phyloP scores from a whole-genome alignment of 768 basidiomycete species.

The Crucibulum laeve region DNA sequence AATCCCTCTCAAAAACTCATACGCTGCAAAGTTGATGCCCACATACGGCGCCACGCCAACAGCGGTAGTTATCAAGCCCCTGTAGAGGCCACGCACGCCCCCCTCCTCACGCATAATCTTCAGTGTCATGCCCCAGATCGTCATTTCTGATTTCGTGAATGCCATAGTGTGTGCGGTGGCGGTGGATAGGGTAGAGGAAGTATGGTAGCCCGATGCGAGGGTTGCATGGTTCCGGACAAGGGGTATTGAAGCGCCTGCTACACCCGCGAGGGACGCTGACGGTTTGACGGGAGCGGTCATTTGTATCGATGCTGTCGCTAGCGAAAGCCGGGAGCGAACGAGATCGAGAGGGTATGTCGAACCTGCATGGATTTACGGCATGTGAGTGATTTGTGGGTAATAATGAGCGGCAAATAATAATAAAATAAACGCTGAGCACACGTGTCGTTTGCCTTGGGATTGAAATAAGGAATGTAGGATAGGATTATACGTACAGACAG shows the following conservation, averaged over 20 bases:
- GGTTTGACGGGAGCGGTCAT: slow-evolving; percentile 21
- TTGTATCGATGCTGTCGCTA: slow-evolving; percentile 75
- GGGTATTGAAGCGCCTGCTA: slow-evolving; percentile 17
- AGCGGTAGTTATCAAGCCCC: slow-evolving; percentile 80
- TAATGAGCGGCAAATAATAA: background rate
- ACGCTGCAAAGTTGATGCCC: slow-evolving; percentile 91
- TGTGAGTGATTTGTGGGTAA: background rate
- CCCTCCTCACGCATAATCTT: slow-evolving; percentile 93
- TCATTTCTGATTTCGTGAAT: slow-evolving; percentile 51
- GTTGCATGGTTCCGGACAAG: slow-evolving; percentile 23
- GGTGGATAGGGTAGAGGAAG: slow-evolving; percentile 33
- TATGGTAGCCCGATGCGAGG: slow-evolving; percentile 54
- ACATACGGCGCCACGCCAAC: slow-evolving; percentile 89
- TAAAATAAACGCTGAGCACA: background rate
- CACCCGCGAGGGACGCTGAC: slow-evolving; percentile 15
- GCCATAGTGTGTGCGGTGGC: slow-evolving; percentile 20
- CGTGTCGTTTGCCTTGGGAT: background rate
- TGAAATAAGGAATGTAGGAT: background rate
- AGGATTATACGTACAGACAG: slow-evolving; percentile 67
- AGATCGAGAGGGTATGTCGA: slow-evolving; percentile 93
- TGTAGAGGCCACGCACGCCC: slow-evolving; percentile 80
- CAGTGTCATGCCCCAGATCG: slow-evolving; percentile 84
- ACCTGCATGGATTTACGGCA: slow-evolving; percentile 32
- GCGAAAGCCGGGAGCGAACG: slow-evolving; percentile 86
- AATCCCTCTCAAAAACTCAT: slow-evolving; percentile 74